Conservation (phyloP, 306 rosid species). For the Prunus kanzakura region DNA sequence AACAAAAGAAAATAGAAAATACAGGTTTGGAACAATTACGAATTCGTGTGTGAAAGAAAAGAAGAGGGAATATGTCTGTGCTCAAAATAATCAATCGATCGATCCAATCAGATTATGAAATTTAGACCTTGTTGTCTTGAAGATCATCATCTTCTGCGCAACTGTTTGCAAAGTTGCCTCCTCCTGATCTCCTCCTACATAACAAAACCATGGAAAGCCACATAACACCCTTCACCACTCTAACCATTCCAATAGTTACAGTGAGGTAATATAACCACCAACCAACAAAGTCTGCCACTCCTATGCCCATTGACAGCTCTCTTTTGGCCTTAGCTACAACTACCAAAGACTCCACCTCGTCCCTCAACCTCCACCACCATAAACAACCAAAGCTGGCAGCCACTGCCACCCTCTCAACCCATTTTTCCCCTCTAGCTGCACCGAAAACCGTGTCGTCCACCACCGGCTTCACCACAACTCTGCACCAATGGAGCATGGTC, state of each 20-base stretch:
- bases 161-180: background rate
- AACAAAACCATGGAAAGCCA: constrained; percentile 41
- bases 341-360: constrained; percentile 63
- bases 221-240: constrained; percentile 40
- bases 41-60: background rate
- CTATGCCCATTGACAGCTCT: constrained; percentile 46
- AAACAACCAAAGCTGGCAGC: constrained; percentile 50
- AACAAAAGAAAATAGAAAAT: background rate
- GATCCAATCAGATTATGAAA: constrained; percentile 8
- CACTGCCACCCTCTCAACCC: constrained; percentile 50
- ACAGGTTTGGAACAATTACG: background rate
- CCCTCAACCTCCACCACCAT: constrained; percentile 89
- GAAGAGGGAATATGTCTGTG: background rate
- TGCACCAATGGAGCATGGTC: constrained; percentile 63
- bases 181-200: constrained; percentile 20
- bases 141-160: background rate
- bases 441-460: constrained; percentile 73
- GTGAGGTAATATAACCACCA: constrained; percentile 70
- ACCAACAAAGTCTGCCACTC: constrained; percentile 47
- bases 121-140: constrained; percentile 32
- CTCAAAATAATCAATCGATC: background rate
- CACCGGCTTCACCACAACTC: constrained; percentile 79
- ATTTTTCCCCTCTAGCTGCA: constrained; percentile 35
- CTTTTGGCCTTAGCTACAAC: constrained; percentile 51
- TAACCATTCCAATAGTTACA: constrained; percentile 63